Percentiles rank a stretch among this genome's conserved stretches.
Conservation (phyloP, 257 asterid species). For the Nicotiana benthamiana region DNA sequence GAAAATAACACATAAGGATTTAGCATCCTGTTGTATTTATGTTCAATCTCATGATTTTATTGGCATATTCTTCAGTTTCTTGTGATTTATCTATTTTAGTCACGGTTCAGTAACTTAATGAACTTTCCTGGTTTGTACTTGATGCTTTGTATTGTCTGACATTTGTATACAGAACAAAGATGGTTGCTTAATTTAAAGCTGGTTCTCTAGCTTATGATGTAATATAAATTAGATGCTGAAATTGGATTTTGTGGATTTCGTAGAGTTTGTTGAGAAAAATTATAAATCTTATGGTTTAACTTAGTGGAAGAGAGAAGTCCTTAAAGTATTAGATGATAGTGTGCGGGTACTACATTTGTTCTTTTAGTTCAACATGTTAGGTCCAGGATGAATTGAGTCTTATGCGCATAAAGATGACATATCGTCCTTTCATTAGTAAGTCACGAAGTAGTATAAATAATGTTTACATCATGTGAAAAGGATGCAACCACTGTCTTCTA, state of each 20-base stretch:
- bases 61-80: background rate
- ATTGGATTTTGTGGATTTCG: background rate
- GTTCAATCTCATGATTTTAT: background rate
- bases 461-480: background rate
- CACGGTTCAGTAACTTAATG: background rate
- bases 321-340: background rate
- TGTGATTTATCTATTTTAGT: background rate
- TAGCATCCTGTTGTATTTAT: background rate
- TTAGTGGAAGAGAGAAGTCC: background rate
- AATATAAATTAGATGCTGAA: background rate
- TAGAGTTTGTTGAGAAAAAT: background rate
- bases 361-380: background rate
- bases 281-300: background rate
- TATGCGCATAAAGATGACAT: background rate
- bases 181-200: background rate
- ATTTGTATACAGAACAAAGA: background rate
- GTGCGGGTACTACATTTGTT: background rate
- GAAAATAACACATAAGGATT: background rate
- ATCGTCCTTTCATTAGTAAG: background rate
- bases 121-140: background rate
- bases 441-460: background rate
- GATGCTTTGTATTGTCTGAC: background rate
- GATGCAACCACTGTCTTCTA: background rate
- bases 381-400: background rate
- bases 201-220: background rate